Percentiles rank a stretch among this genome's conserved stretches.
phyloP scores from a whole-genome alignment of 2,329 filamentous ascomycete species.

The Trichoderma sp. region DNA sequence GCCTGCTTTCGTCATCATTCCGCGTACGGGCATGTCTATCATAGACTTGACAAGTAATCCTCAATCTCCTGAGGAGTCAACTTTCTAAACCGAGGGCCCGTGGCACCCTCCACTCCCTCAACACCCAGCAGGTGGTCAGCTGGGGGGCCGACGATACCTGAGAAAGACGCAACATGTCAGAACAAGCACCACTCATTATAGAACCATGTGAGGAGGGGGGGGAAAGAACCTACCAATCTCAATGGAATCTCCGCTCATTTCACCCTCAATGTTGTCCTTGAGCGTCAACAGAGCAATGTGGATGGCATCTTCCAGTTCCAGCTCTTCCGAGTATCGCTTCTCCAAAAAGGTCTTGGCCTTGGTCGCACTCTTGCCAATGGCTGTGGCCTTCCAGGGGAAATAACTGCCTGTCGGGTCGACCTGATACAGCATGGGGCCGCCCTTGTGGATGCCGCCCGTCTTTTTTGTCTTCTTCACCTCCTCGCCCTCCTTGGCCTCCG shows the following conservation, averaged over 20 bases:
- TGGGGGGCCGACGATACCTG: conserved; percentile 91
- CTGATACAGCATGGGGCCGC: conserved; percentile 95
- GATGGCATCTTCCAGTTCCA: conserved; percentile 96
- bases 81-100: conserved; percentile 87
- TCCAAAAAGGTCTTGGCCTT: conserved; percentile 98
- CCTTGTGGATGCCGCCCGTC: conserved; percentile 93
- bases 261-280: conserved; percentile 98
- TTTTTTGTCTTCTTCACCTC: conserved; percentile 77
- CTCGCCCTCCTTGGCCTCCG: conserved; percentile 54
- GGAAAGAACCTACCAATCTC: conserved; percentile 72
- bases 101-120: conserved; percentile 80
- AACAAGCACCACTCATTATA: background rate
- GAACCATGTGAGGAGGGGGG: background rate
- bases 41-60: conserved; percentile 98
- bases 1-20: conserved; percentile 11
- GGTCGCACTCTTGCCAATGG: conserved; percentile 97
- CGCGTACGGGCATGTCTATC: conserved; percentile 35
- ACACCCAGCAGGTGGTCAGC: conserved; percentile 90
- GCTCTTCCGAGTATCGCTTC: conserved; percentile 95
- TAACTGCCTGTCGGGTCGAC: conserved; percentile 99
- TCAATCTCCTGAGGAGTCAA: conserved; percentile 97
- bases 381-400: conserved; percentile 99
- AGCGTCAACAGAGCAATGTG: conserved; percentile 96
- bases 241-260: conserved; percentile 98
- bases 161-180: conserved; percentile 26